Base-by-base conservation (phyloP, 2,329 filamentous ascomycete species). In the Rhexocercosporidium sp. region DNA sequence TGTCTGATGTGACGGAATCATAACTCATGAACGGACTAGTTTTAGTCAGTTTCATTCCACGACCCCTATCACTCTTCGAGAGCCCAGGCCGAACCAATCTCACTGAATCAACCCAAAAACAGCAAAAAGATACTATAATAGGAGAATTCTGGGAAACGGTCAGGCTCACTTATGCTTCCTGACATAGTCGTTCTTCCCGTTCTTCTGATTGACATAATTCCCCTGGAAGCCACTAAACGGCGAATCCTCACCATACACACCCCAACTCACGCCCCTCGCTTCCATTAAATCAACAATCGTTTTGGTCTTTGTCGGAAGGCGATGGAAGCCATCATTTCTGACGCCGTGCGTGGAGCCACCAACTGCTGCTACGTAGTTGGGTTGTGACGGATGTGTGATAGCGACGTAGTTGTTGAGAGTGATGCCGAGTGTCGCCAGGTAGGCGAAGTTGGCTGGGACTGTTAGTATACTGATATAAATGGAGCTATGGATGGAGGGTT, bases 201-300 rank as follows among this genome's bases (percentile, higher is more conserved):
- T 91, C 72, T 86, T 69, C 71, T 88, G 87, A 78, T 93, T 92
- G 64, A 86, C 82, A 75, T 82, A 92, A 91, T 78, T 76, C 29
- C 90, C 91, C 76, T 92, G 84, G 79, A 88, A 94, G 16, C 92
- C 92, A 3, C 86, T 83, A 79, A 88, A 93, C 0, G 92, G 92
- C 82, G 90, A 83, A 75, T 92, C 88, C 76, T 95, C 91, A 77
- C 93, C 86, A 79, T 95, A 95, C 72, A 89, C 84, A 54, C 82
- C 88, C 90, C 90, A 86, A 67, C 80, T 80, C 46, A 86, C 79
- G 22, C 78, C 75, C 59, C 78, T 81, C 59, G 77, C 79, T 39
- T 85, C 83, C 49, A 86, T 79, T 41, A 85, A 72, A 71, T 86
- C 84, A 1, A 82, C 82, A 59, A 86, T 79, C 14, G 81, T 82